Evolutionary conservation across 1,284 basidiomycete genomes (phyloP), one percentile per base, ranked within the genome.

Genomic region (Prillingera fragicola): DNA sequence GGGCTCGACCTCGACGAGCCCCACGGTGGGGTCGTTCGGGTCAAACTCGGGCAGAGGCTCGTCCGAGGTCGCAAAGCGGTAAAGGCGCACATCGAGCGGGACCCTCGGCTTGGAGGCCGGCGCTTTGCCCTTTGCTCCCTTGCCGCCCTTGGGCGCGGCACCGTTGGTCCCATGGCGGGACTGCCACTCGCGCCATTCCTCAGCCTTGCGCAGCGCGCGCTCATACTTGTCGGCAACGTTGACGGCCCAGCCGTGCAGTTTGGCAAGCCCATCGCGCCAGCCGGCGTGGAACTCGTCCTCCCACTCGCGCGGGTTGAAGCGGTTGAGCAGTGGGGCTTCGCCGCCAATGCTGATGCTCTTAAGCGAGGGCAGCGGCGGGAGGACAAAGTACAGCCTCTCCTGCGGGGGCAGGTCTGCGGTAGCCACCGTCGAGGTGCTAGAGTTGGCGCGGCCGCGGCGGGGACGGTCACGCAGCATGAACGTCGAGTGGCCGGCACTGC

Each of bases 221-320:
- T 70, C 70, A 35, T 70, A 72, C 47, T 62, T 59, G 38, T 70
- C 69, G 6, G 61, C 60, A n/a, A 66, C 53, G 37, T 67, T 61
- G 8, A 45, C 37, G 5, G 70, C 70, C 70, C 70, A 72, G 10
- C 67, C 67, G 9, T 55, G 45, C 5, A 67, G 38, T 34, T 62
- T 65, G 34, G 49, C 60, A 15, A 70, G 40, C 8, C 69, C 68
- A 8, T 69, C 65, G 27, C 52, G 56, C 71, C 71, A 73, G 7
- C 71, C 72, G 1, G 43, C 35, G 28, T 71, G 60, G 32, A 72
- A 72, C 29, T 68, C 56, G 15, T 53, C 45, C 26, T 65, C 59
- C 72, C 72, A 73, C 19, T 60, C 56, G n/a, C 37, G 36, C 9
- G 45, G 42, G 41, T 61, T 61, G 18, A 50, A 39, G 8, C 49